Evolutionary conservation across 495 filamentous ascomycete genomes (phyloP), one percentile per base, ranked within the genome.

Genomic region (Trichoderma asperelloides): DNA sequence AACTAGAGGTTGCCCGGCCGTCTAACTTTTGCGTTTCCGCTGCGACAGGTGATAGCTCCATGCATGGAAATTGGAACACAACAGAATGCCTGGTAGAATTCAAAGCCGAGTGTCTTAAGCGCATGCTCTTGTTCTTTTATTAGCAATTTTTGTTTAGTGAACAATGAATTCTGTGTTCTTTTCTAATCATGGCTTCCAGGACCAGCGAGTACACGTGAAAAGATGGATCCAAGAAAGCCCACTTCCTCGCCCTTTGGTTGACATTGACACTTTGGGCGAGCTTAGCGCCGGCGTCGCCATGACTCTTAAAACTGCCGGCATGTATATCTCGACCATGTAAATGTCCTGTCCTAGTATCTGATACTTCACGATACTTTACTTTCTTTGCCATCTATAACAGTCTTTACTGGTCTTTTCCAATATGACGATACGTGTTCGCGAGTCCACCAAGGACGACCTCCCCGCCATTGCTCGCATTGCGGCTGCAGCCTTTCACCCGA

Each of bases 361-460:
- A 18, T 45, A 16, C 13, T 45, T 16, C 0, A 16, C 41, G 5
- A 45, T 45, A 12, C 41, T 45, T 45, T 45, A 18, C 41, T 11
- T 18, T 45, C 2, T 45, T 18, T 45, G 12, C 41, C 3, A 45
- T 18, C 18, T 18, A 45, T 45, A 16, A 18, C 47, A 8, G 16
- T 51, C n/a, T 11, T 25, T 51, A 51, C 47, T 23, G 18, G n/a
- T 51, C 47, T 25, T 21, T 7, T 51, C 30, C 55, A 60, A 60
- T 12, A 60, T 60, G 55, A 12, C 55, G 55, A 60, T 60, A 28
- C 55, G 16, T 60, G 25, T 70, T 12, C 67, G 40, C 40, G 30
- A 70, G n/a, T 33, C 66, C 30, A 62, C 49, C 18, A 18, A 28
- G 39, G 66, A 57, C 55, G 66, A 67, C 23, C 55, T 67, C 15